Evolutionary conservation across 2,329 filamentous ascomycete genomes (phyloP).

Genomic region (Aspergillus clavatus): DNA sequence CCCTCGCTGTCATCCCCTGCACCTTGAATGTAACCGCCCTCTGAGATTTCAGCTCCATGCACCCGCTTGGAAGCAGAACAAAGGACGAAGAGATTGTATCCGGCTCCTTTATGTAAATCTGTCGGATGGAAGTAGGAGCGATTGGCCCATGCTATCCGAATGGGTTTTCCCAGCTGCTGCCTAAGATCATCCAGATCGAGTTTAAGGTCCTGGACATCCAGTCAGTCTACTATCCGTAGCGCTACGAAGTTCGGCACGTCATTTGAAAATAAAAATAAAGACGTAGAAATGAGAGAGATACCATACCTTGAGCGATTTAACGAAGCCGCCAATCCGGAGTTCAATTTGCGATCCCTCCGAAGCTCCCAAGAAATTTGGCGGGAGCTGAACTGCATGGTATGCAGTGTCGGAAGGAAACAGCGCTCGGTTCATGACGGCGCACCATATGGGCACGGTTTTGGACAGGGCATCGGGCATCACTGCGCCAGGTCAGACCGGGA

Average conservation of each 20-base stretch:
- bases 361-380: constrained; percentile 64
- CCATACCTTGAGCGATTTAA: constrained; percentile 44
- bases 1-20: constrained; percentile 93
- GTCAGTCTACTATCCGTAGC: constrained; percentile 5
- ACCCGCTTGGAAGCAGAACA: constrained; percentile 78
- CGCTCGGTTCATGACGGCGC: constrained; percentile 72
- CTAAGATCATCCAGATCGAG: constrained; percentile 55
- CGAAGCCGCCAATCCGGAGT: constrained; percentile 53
- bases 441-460: constrained; percentile 94
- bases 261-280: no score
- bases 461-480: constrained; percentile 90
- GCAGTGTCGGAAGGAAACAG: constrained; percentile 60
- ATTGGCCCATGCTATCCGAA: constrained; percentile 76
- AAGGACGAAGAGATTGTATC: constrained; percentile 70
- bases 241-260: background rate
- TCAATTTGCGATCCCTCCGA: constrained; percentile 80
- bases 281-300: constrained; percentile 1
- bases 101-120: constrained; percentile 41
- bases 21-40: constrained; percentile 82
- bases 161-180: constrained; percentile 60
- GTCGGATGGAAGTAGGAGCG: constrained; percentile 55
- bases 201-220: constrained; percentile 51
- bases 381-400: constrained; percentile 60
- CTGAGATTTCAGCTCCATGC: constrained; percentile 61
- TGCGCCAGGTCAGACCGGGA: constrained; percentile 31